Conservation (phyloP, 208 protist genomes). For the Acanthamoeba healyi region DNA sequence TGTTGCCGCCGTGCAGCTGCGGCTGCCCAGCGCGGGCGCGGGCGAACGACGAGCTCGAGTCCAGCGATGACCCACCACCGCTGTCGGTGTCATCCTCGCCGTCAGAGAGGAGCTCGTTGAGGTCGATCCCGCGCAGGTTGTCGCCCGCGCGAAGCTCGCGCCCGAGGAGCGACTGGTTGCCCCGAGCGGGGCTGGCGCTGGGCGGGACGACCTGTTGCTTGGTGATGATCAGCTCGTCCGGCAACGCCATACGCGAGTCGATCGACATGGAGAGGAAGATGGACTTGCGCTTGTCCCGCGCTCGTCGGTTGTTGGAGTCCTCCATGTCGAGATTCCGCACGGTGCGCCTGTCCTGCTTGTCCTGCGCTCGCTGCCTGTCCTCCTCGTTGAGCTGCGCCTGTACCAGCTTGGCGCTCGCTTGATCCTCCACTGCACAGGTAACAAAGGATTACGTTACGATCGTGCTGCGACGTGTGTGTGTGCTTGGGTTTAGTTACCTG, state of each 20-base stretch:
- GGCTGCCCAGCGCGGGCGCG: too few relatives aligned
- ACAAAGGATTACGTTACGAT: too few relatives aligned
- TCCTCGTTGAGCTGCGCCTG: not conserved
- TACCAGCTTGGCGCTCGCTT: not conserved
- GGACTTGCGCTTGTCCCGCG: constrained; percentile 47
- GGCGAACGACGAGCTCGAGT: not conserved
- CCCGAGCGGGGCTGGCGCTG: not conserved
- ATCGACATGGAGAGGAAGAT: constrained; percentile 59
- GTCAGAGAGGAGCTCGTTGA: constrained; percentile 8
- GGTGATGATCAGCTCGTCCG: constrained; percentile 50
- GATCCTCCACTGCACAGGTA: not conserved
- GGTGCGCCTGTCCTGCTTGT: not conserved
- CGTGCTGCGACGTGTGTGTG: too few relatives aligned
- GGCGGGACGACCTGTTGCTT: constrained; percentile 8
- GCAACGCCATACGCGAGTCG: constrained; percentile 21
- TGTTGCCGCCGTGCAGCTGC: too few relatives aligned
- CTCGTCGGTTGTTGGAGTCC: too few relatives aligned
- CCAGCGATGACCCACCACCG: not conserved
- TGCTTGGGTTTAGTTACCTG: too few relatives aligned
- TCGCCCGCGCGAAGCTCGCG: constrained; percentile 12
- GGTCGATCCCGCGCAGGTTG: not conserved
- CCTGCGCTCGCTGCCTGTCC: not conserved
- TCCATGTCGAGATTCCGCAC: not conserved
- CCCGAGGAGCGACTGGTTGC: not conserved
- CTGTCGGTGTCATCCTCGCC: not conserved